These are phyloP conservation scores for Aphanomyces stellatus DNA, from an alignment of 352 stramenopile species.

Conservation along the genomic window DNA sequence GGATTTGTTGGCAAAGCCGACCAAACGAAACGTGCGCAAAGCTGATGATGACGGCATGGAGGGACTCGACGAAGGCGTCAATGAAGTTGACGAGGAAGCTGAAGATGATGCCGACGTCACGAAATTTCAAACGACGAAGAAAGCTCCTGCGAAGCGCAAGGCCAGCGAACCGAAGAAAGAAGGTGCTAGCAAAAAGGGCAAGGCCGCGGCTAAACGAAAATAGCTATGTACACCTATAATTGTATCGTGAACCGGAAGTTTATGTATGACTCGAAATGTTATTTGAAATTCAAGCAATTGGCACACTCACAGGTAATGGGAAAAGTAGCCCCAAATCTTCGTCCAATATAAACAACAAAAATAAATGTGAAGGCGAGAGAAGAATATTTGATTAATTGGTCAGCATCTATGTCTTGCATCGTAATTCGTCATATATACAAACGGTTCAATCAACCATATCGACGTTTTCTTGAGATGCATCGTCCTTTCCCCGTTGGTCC, in stretches of 20 bases:
- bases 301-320: neutral
- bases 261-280: neutral
- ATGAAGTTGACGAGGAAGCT: slow-evolving; percentile 39
- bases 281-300: neutral
- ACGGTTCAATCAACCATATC: slow-evolving; percentile 4
- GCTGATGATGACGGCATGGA: slow-evolving; percentile 21
- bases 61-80: slow-evolving; percentile 31
- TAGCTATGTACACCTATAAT: neutral
- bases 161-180: slow-evolving; percentile 1
- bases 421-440: neutral
- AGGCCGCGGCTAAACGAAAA: slow-evolving; percentile 33
- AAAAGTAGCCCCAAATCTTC: neutral
- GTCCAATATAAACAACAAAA: neutral
- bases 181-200: slow-evolving; percentile 35
- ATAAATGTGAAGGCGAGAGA: neutral
- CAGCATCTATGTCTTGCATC: neutral
- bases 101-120: slow-evolving; percentile 51
- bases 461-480: slow-evolving; percentile 4
- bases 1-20: slow-evolving; percentile 48
- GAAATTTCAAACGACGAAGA: slow-evolving; percentile 76
- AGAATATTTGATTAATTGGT: neutral
- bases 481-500: slow-evolving; percentile 9
- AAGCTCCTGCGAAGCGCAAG: slow-evolving; percentile 26
- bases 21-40: slow-evolving; percentile 51
- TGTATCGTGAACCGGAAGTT: neutral